phyloP scores from a whole-genome alignment of 768 basidiomycete species.

The Phylloporus scabripes region DNA sequence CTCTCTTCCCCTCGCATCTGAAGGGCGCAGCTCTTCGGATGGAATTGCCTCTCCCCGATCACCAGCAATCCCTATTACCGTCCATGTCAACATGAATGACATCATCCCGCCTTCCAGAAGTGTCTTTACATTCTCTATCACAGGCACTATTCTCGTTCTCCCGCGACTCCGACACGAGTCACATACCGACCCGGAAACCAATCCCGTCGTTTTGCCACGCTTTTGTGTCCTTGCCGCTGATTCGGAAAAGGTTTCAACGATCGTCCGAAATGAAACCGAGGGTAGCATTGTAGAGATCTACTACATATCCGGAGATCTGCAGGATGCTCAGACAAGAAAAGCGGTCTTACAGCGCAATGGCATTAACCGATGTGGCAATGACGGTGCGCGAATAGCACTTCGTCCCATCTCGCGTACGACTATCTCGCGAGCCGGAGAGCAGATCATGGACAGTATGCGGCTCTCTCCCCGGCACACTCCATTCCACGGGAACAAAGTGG shows the following conservation, averaged over 20 bases:
- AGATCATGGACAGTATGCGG: slow-evolving; percentile 16
- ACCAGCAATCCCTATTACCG: slow-evolving; percentile 59
- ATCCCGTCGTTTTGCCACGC: slow-evolving; percentile 57
- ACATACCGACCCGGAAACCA: slow-evolving; percentile 34
- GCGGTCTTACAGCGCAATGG: slow-evolving; percentile 58
- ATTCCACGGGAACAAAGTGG: slow-evolving; percentile 12
- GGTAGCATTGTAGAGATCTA: slow-evolving; percentile 55
- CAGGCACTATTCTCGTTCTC: slow-evolving; percentile 58
- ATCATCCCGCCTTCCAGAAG: slow-evolving; percentile 60
- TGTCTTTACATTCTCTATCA: slow-evolving; percentile 58
- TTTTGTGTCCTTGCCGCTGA: slow-evolving; percentile 69
- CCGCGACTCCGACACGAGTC: slow-evolving; percentile 33
- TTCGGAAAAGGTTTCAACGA: slow-evolving; percentile 49
- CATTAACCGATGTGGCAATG: slow-evolving; percentile 54
- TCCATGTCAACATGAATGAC: slow-evolving; percentile 80
- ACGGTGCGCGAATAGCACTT: slow-evolving; percentile 54
- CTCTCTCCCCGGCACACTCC: slow-evolving; percentile 20
- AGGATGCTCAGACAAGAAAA: slow-evolving; percentile 57
- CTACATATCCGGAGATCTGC: slow-evolving; percentile 50
- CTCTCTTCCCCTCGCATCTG: slow-evolving; percentile 30
- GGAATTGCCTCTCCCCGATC: slow-evolving; percentile 27
- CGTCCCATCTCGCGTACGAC: slow-evolving; percentile 34
- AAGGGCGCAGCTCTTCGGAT: slow-evolving; percentile 36
- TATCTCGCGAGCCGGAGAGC: slow-evolving; percentile 18
- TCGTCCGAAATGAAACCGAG: slow-evolving; percentile 57